Evolutionary conservation across 108 stramenopile genomes (phyloP), one percentile per base, ranked within the genome.

Genomic region (Pseudonitzschia delicatissima): DNA sequence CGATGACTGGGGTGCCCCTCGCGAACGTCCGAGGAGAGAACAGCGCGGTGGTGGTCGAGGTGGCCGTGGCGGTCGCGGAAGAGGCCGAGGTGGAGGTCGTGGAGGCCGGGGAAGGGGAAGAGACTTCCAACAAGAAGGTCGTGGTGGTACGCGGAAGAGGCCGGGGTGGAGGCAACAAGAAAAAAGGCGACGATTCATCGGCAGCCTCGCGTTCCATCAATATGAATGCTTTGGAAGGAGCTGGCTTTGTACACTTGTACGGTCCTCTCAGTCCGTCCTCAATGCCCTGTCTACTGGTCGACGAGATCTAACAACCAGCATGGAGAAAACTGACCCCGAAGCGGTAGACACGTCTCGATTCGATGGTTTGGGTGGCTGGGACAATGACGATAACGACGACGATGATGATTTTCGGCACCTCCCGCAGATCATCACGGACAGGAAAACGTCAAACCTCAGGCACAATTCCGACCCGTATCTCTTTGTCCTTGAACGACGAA

Each of bases 241-340:
- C 88, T 31, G 93, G 90, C 20, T 90, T 82, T 73, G 78, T 88
- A 18, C 93, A 95, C 66, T 60, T 95, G 23, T 95, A 89, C 50
- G 93, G 93, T 15, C n/a, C 67, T 95, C 34, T 77, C 90, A n/a
- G 5, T 85, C 93, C 1, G 82, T 90, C 4, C 65, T 90, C 70
- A 92, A 90, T 74, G 90, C 93, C 17, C 68, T 95, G 26, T 58
- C 77, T 53, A 75, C 90, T 26, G 76, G 82, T 66, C 55, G 68
- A 20, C 74, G 93, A 15, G 83, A 89, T 67, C 77, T 94, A 31
- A 50, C 29, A 34, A 81, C 39, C 47, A 64, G 18, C 53, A 52
- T 21, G 52, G 62, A 45, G 76, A 34, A 71, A 69, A 29, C 44
- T 64, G 11, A 63, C 57, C 23, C 36, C 21, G 47, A 67, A 53